These are phyloP conservation scores for Zymoseptoria crescenta DNA, from an alignment of 2,329 filamentous ascomycete genomes.

Conservation along the genomic window DNA sequence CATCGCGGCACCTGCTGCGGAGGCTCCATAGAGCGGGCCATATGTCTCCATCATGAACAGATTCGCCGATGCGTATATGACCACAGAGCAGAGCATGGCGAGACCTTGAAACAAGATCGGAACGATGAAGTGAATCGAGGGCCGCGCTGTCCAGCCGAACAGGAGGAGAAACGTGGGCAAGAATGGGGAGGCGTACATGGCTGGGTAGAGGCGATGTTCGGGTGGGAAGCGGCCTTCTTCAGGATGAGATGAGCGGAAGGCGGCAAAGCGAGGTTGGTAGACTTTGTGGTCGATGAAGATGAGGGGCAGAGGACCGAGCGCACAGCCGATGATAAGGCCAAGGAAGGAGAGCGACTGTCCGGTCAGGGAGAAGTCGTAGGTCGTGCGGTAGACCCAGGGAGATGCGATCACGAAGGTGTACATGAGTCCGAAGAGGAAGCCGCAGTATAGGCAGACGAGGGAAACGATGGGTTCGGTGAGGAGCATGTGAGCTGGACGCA, in stretches of 20 bases:
- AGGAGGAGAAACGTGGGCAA: slow-evolving; percentile 30
- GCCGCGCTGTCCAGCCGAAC: slow-evolving; percentile 28
- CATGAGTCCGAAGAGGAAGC: slow-evolving; percentile 35
- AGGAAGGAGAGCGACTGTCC: slow-evolving; percentile 28
- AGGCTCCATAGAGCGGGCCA: slow-evolving; percentile 32
- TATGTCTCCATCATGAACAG: slow-evolving; percentile 36
- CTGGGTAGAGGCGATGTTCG: slow-evolving; percentile 28
- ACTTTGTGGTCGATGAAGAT: slow-evolving; percentile 16
- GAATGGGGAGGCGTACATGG: slow-evolving; percentile 25
- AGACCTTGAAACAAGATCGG: slow-evolving; percentile 23
- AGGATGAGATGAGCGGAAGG: slow-evolving; percentile 9
- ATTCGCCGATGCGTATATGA: slow-evolving; percentile 30
- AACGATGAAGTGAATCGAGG: slow-evolving; percentile 34
- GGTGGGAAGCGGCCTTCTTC: slow-evolving; percentile 14
- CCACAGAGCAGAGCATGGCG: slow-evolving; percentile 14
- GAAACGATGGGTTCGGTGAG: slow-evolving; percentile 36
- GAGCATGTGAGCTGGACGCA: slow-evolving; percentile 28
- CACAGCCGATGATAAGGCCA: slow-evolving; percentile 19
- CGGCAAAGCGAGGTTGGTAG: slow-evolving; percentile 15
- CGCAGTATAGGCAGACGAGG: slow-evolving; percentile 32
- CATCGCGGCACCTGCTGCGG: slow-evolving; percentile 26
- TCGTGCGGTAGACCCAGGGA: slow-evolving; percentile 24
- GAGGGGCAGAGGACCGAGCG: slow-evolving; percentile 14
- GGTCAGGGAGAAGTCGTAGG: slow-evolving; percentile 23
- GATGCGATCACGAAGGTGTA: slow-evolving; percentile 36